phyloP scores from a whole-genome alignment of 225 moss, liverwort and hornwort species.

The Bryum argenteum region DNA sequence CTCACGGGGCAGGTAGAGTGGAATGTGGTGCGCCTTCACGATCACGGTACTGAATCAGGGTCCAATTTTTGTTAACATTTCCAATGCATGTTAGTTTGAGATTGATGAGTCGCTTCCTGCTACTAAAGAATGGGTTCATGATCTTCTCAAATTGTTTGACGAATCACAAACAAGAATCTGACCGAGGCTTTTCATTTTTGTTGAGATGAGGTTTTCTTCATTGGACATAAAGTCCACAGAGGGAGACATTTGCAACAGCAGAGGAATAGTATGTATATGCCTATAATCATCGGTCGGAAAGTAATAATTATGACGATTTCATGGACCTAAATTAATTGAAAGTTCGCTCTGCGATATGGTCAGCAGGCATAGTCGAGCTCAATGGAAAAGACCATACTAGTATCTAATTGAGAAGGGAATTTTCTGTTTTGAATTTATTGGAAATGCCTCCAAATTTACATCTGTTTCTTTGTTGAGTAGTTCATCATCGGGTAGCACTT shows the following conservation, averaged over 20 bases:
- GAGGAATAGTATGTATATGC: neutral
- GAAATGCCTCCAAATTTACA: neutral
- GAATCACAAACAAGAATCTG: too few relatives aligned
- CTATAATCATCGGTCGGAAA: neutral
- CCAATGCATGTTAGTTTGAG: neutral
- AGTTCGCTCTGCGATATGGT: neutral
- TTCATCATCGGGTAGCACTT: neutral
- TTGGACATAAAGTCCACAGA: neutral
- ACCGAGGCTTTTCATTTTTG: neutral
- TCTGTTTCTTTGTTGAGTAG: neutral
- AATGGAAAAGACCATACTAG: neutral
- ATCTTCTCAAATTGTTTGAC: too few relatives aligned
- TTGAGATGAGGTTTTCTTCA: conserved; percentile 1
- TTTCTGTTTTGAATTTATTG: neutral
- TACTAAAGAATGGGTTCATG: too few relatives aligned
- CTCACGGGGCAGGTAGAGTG: conserved; percentile 80
- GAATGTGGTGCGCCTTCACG: conserved; percentile 62
- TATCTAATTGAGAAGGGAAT: neutral
- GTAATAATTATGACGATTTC: neutral
- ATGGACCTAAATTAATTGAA: neutral
- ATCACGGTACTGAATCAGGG: conserved; percentile 19
- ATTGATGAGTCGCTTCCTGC: neutral
- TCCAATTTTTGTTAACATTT: neutral
- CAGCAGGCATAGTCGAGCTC: neutral
- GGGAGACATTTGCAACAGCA: neutral